phyloP scores from a whole-genome alignment of 192 early-diverging fungal species.

The Radiomyces spectabilis region DNA sequence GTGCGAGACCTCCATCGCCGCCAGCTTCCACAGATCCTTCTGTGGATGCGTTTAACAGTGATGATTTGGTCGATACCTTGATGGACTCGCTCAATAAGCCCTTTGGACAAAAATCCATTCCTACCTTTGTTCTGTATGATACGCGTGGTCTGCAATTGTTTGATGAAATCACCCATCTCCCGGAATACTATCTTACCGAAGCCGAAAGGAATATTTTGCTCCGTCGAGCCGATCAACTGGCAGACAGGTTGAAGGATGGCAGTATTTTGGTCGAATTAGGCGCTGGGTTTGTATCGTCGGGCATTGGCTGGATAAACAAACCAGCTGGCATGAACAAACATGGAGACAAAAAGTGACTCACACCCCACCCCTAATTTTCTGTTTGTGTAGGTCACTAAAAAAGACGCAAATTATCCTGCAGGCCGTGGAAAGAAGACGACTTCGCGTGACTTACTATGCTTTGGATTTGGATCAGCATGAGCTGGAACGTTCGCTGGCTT shows the following conservation, averaged over 20 bases:
- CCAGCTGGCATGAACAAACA: too few species aligned
- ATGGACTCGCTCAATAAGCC: constrained; percentile 12
- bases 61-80: constrained; percentile 17
- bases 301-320: too few species aligned
- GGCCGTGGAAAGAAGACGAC: constrained; percentile 55
- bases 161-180: constrained; percentile 85
- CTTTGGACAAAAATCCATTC: constrained; percentile 46
- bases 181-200: constrained; percentile 79
- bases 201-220: constrained; percentile 81
- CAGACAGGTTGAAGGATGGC: constrained; percentile 53
- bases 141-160: constrained; percentile 77
- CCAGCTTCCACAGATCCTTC: constrained; percentile 4
- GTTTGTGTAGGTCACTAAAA: constrained; percentile 58
- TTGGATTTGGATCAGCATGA: constrained; percentile 82
- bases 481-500: constrained; percentile 60
- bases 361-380: background rate
- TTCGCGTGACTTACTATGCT: constrained; percentile 77
- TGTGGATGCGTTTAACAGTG: constrained; percentile 14
- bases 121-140: constrained; percentile 84
- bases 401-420: constrained; percentile 81
- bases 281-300: constrained; percentile 67
- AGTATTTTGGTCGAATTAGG: constrained; percentile 83
- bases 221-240: constrained; percentile 51
- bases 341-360: too few species aligned
- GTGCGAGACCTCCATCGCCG: constrained; percentile 5